phyloP scores from a whole-genome alignment of 257 asterid genomes.

The Gynochthodes officinalis region DNA sequence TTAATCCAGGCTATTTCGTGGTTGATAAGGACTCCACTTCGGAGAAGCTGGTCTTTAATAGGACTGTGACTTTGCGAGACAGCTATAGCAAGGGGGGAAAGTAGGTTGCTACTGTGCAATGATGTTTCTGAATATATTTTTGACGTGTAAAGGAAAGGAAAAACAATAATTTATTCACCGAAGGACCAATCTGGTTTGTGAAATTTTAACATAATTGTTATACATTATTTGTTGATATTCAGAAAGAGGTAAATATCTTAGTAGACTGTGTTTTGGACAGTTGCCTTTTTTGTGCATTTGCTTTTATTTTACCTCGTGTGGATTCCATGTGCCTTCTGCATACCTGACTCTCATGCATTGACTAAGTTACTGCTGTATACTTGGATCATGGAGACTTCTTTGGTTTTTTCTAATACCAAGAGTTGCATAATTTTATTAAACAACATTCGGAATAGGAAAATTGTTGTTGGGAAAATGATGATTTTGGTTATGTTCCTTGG shows the following conservation, averaged over 20 bases:
- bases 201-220: not conserved
- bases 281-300: not conserved
- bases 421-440: not conserved
- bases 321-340: not conserved
- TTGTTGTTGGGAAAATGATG: not conserved
- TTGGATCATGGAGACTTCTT: not conserved
- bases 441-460: not conserved
- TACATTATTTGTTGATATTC: not conserved
- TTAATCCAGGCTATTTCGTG: conserved; percentile 17
- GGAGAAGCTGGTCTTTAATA: conserved; percentile 19
- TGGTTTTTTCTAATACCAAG: not conserved
- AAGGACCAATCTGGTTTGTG: not conserved
- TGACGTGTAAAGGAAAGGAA: not conserved
- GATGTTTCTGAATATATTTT: not conserved
- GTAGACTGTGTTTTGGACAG: no score
- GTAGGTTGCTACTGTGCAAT: not conserved
- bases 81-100: conserved; percentile 14
- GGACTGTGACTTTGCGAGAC: conserved; percentile 20
- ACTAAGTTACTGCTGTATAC: not conserved
- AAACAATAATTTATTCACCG: not conserved
- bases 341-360: not conserved
- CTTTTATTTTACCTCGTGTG: not conserved
- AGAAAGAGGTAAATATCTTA: not conserved
- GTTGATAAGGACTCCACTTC: conserved; percentile 20
- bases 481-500: not conserved